Conservation (phyloP, 768 basidiomycete species). For the Auricularia sp. region DNA sequence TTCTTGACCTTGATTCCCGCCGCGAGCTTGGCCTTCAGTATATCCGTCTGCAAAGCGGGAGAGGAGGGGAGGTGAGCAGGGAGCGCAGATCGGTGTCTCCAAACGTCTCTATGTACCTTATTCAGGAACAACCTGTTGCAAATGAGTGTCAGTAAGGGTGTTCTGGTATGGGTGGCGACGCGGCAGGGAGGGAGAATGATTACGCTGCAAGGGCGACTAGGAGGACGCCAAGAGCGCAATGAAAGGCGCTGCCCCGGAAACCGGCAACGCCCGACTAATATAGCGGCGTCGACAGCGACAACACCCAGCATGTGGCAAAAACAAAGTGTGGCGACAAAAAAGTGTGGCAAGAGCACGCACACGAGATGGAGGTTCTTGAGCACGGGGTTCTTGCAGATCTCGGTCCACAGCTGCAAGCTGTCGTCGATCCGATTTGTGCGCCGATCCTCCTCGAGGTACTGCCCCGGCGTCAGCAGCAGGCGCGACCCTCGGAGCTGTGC, state of each 20-base stretch:
- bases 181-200: not conserved
- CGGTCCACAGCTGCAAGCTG: constrained; percentile 66
- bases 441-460: constrained; percentile 79
- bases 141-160: constrained; percentile 1
- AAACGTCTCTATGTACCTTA: constrained; percentile 44
- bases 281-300: too few relatives aligned
- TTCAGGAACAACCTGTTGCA: constrained; percentile 47
- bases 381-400: constrained; percentile 66
- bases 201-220: too few relatives aligned
- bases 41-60: constrained; percentile 57
- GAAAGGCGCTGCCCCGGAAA: not conserved
- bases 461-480: constrained; percentile 4
- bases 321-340: not conserved
- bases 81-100: constrained; percentile 32
- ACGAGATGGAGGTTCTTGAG: constrained; percentile 64
- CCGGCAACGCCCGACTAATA: too few relatives aligned
- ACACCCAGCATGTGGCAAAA: too few relatives aligned
- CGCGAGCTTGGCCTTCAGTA: constrained; percentile 61
- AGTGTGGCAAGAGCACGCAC: not conserved
- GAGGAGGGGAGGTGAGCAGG: not conserved
- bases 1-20: constrained; percentile 58
- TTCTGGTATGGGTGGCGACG: too few relatives aligned
- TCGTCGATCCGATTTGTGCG: constrained; percentile 73
- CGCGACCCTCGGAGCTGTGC: not conserved
- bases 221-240: not conserved